Evolutionary conservation across 148 eudicot species (phyloP).

Genomic region (Tetragonia tetragonoides): DNA sequence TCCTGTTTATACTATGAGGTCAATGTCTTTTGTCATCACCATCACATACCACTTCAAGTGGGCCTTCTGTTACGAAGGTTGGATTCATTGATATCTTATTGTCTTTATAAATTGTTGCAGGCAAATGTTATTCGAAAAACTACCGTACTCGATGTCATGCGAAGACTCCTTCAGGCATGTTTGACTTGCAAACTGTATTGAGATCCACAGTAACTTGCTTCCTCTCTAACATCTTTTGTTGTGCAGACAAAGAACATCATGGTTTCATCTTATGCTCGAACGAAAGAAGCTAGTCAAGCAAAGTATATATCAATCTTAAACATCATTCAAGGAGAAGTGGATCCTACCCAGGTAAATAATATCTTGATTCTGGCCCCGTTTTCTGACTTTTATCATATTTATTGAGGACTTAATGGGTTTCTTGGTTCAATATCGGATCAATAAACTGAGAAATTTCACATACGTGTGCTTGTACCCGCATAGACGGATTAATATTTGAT

Average conservation of each 20-base stretch:
- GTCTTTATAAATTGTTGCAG: constrained; percentile 41
- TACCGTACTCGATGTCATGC: constrained; percentile 96
- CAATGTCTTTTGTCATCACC: neutral
- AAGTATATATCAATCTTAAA: constrained; percentile 95
- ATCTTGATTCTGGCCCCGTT: neutral
- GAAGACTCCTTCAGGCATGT: constrained; percentile 97
- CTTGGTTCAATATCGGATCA: neutral
- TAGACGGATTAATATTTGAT: neutral
- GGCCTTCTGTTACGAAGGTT: neutral
- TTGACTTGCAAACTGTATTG: constrained; percentile 6
- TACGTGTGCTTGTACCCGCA: neutral
- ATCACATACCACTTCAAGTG: neutral
- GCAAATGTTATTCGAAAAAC: constrained; percentile 96
- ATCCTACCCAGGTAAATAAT: constrained; percentile 85
- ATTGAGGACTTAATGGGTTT: neutral
- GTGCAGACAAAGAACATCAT: constrained; percentile 94
- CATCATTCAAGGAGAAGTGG: constrained; percentile 98
- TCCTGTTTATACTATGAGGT: neutral
- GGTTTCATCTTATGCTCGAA: constrained; percentile 96
- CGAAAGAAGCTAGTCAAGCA: constrained; percentile 96
- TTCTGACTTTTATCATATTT: neutral
- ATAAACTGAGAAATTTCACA: constrained; percentile 2
- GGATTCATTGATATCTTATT: constrained; percentile 10
- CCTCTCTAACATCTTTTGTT: constrained; percentile 26
- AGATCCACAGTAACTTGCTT: neutral